Evolutionary conservation across 2,329 filamentous ascomycete species (phyloP), one percentile per base, ranked within the genome.

Genomic region (Claviceps capensis): DNA sequence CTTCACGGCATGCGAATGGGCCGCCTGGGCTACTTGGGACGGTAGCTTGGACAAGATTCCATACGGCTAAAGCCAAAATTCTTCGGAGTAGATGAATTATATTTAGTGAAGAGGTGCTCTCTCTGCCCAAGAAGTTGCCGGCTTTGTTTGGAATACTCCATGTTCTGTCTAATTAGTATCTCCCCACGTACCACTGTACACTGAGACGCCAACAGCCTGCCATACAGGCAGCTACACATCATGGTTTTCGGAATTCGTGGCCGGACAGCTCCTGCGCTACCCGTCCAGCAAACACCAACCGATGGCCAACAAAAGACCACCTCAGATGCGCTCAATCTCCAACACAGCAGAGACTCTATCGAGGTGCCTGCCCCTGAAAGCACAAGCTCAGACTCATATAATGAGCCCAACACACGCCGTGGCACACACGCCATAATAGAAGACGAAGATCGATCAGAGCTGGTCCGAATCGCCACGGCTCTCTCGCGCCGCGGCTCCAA

Each of bases 381-480:
- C 13, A n/a, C 13, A 5, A 52, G 48, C 19, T 37, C 30, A 4
- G 47, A 50, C 2, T 34, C 47, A 13, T 49, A 53, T 13, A 16
- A 51, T 19, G 52, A 53, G 23, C 48, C 51, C n/a, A 46, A 54
- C 11, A 41, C 52, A 3, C 55, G 53, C 2, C 48, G 50, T 26
- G 49, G 50, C 5, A 53, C 53, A 3, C 53, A 54, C 3, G 41
- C 55, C 9, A 56, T 62, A 14, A 61, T 71, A 36, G 65, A 67
- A 3, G 60, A 64, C 19, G 57, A 58, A 19, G 66, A 67, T 47
- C 61, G 62, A n/a, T 58, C 55, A 2, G 69, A 72, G 52, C 61
- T 72, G 14, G 63, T 67, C 19, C 61, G 62, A 4, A 67, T 72
- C 40, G 70, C 70, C 1, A 71, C 69, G 0, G 63, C 60, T 1